Evolutionary conservation across 176 grass and related monocot species (phyloP).

Genomic region (Paspalum notatum): DNA sequence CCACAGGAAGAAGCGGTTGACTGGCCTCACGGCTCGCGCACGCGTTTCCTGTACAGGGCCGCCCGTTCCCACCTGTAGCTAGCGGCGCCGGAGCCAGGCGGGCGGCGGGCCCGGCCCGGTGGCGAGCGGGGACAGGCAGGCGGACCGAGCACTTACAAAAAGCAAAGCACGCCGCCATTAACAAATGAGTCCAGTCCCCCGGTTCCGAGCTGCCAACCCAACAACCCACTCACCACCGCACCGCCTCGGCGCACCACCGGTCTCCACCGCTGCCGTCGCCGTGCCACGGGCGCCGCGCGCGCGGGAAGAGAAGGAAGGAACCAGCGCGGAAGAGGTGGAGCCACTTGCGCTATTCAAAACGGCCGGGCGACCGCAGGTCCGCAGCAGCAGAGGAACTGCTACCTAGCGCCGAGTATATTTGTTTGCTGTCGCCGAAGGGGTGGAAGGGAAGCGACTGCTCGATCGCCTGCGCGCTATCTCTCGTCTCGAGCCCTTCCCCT

Average conservation of each 20-base stretch:
- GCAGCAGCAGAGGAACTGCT: too few relatives aligned
- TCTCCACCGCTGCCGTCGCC: neutral
- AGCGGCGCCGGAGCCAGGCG: neutral
- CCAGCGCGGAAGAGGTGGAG: neutral
- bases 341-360: constrained; percentile 15
- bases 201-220: constrained; percentile 6
- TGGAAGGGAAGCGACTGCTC: neutral
- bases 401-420: too few relatives aligned
- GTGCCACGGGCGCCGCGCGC: neutral
- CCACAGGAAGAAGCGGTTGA: constrained; percentile 1
- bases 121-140: too few relatives aligned
- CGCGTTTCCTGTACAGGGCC: neutral
- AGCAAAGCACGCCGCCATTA: too few relatives aligned
- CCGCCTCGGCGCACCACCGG: neutral
- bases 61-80: constrained; percentile 3
- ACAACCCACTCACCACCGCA: neutral
- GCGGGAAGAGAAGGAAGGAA: too few relatives aligned
- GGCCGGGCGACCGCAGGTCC: neutral
- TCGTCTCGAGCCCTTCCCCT: neutral
- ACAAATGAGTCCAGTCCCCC: neutral
- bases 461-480: neutral
- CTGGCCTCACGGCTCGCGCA: neutral
- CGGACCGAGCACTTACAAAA: neutral
- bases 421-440: neutral
- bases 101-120: neutral